Evolutionary conservation across 2,329 filamentous ascomycete genomes (phyloP).

Genomic region (Cordyceps fumosorosea): DNA sequence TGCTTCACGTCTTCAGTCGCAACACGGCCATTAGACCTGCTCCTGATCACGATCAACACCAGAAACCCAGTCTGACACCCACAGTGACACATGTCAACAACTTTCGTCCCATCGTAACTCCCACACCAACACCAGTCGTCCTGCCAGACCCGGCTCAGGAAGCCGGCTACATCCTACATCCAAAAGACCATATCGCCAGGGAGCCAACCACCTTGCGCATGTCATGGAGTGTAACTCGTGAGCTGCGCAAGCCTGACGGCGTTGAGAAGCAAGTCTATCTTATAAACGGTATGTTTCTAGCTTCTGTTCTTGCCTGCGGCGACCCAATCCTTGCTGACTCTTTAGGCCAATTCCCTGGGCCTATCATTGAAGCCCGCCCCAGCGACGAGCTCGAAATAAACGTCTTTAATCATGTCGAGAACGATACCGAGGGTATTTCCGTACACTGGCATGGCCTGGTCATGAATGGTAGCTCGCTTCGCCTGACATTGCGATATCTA

Average conservation of each 20-base stretch:
- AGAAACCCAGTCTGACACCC: neutral
- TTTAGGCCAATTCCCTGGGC: constrained; percentile 37
- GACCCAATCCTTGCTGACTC: constrained; percentile 18
- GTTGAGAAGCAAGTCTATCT: constrained; percentile 42
- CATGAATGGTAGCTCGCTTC: constrained; percentile 40
- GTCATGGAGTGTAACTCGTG: constrained; percentile 34
- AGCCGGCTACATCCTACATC: constrained; percentile 27
- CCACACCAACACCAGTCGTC: neutral
- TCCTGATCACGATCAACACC: neutral
- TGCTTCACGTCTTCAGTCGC: constrained; percentile 7
- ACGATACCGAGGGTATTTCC: constrained; percentile 35
- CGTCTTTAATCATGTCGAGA: constrained; percentile 32
- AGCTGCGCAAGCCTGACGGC: constrained; percentile 37
- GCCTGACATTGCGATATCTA: neutral
- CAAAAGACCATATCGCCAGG: constrained; percentile 35
- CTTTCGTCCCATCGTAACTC: neutral
- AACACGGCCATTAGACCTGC: neutral
- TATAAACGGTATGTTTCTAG: constrained; percentile 35
- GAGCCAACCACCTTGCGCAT: constrained; percentile 24
- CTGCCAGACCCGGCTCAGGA: constrained; percentile 4
- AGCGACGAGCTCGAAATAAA: constrained; percentile 36
- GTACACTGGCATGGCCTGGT: constrained; percentile 66
- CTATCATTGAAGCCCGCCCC: constrained; percentile 36
- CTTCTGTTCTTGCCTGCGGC: neutral
- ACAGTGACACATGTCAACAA: neutral